Percentiles rank a stretch among this genome's conserved stretches.
These are phyloP conservation scores for Aureobasidium sp. DNA, from an alignment of 2,329 filamentous ascomycete species.

Conservation along the genomic window DNA sequence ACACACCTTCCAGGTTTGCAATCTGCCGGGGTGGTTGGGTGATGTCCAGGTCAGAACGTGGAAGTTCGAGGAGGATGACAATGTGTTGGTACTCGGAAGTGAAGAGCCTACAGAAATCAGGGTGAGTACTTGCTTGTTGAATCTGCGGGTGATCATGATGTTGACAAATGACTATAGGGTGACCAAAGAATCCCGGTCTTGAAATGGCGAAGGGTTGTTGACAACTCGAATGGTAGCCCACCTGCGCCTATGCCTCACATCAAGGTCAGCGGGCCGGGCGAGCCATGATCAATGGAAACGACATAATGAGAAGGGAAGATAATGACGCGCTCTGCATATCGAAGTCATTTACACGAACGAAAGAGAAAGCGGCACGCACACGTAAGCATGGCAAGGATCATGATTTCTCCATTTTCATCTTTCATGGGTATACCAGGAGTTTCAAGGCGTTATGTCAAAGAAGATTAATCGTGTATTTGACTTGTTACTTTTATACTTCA, in stretches of 20 bases:
- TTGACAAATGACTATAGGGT: slow-evolving; percentile 18
- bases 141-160: too few relatives aligned
- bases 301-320: not conserved
- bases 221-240: slow-evolving; percentile 24
- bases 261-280: slow-evolving; percentile 31
- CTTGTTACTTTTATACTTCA: not conserved
- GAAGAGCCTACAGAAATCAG: slow-evolving; percentile 31
- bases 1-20: slow-evolving; percentile 31
- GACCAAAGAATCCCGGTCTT: slow-evolving; percentile 29
- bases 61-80: slow-evolving; percentile 30
- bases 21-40: slow-evolving; percentile 30
- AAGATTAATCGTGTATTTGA: not conserved
- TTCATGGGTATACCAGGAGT: slow-evolving; percentile 7
- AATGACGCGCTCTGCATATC: not conserved
- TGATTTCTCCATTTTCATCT: not conserved
- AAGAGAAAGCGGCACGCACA: not conserved
- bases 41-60: slow-evolving; percentile 29
- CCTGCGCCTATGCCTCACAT: slow-evolving; percentile 30
- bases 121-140: slow-evolving; percentile 16
- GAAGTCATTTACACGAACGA: not conserved
- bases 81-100: slow-evolving; percentile 30
- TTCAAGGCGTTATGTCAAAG: not conserved
- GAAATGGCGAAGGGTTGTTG: slow-evolving; percentile 26
- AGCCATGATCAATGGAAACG: slow-evolving; percentile 21
- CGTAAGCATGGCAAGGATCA: slow-evolving; percentile 1